Conservation (phyloP, 2,329 filamentous ascomycete genomes). For the Ampelomyces quisqualis region DNA sequence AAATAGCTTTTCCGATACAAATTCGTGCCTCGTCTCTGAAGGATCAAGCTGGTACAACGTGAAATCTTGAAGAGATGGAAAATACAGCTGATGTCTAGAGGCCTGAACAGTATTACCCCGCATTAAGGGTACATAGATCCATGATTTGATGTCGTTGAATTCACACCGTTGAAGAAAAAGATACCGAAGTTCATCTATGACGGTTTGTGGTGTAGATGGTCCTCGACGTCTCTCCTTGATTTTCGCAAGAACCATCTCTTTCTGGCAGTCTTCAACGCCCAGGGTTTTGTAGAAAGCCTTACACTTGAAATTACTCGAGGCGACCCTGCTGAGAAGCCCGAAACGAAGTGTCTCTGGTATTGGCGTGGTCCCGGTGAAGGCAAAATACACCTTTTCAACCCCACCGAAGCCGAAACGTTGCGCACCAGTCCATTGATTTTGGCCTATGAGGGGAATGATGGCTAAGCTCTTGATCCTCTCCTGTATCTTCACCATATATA, state of each 20-base stretch:
- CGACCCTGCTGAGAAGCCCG: constrained; percentile 9
- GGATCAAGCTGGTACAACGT: constrained; percentile 17
- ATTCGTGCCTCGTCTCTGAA: neutral
- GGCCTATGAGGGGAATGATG: constrained; percentile 14
- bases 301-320: constrained; percentile 6
- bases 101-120: neutral
- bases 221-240: constrained; percentile 7
- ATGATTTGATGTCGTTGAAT: neutral
- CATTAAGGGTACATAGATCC: constrained; percentile 8
- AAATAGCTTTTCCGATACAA: neutral
- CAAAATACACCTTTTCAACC: constrained; percentile 16
- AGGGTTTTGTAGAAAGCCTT: constrained; percentile 12
- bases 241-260: constrained; percentile 8
- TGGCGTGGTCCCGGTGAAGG: constrained; percentile 2
- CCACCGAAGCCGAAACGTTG: constrained; percentile 3
- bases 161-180: constrained; percentile 11
- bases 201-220: neutral
- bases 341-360: constrained; percentile 15
- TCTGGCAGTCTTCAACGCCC: constrained; percentile 19
- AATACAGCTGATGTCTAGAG: constrained; percentile 7
- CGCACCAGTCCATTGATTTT: constrained; percentile 16
- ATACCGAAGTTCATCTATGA: constrained; percentile 11
- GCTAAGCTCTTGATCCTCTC: constrained; percentile 8
- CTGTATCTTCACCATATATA: neutral
- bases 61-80: constrained; percentile 13